Conservation (phyloP, 2,329 filamentous ascomycete species). For the Colletotrichum costaricense region DNA sequence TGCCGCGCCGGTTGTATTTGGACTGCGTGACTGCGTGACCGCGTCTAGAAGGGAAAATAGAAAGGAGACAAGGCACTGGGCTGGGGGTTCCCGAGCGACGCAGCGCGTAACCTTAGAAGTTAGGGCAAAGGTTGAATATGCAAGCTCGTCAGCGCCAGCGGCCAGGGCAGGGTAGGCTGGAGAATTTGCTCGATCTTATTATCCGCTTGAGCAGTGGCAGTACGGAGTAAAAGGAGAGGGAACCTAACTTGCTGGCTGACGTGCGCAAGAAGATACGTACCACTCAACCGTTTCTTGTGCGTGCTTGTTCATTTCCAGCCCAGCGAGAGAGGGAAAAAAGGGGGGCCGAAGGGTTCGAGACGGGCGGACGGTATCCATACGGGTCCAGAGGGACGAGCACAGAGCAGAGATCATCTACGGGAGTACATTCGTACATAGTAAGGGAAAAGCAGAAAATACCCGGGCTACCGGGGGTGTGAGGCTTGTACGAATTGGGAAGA, state of each 20-base stretch:
- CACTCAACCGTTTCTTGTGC: conserved; percentile 18
- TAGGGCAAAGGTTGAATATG: background rate
- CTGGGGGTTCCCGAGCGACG: conserved; percentile 3
- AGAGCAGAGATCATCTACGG: background rate
- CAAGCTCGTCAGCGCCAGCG: background rate
- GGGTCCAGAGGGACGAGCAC: conserved; percentile 15
- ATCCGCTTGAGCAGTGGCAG: background rate
- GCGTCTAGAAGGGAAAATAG: background rate
- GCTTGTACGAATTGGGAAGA: conserved; percentile 31
- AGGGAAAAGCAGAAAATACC: conserved; percentile 23
- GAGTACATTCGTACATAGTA: background rate
- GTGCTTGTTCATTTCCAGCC: conserved; percentile 5
- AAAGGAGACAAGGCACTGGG: background rate
- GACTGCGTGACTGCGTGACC: background rate
- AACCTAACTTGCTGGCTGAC: background rate
- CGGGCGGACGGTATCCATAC: conserved; percentile 9
- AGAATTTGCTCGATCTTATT: conserved; percentile 15
- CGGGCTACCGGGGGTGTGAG: conserved; percentile 27
- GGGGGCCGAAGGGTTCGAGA: conserved; percentile 6
- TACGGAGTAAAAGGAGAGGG: background rate
- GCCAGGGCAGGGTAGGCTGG: background rate
- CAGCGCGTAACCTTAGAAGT: background rate
- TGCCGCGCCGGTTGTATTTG: background rate
- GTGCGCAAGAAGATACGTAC: background rate
- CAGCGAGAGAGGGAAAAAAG: background rate